These are phyloP conservation scores for Aspergillus felis DNA, from an alignment of 2,329 filamentous ascomycete genomes.

Conservation along the genomic window DNA sequence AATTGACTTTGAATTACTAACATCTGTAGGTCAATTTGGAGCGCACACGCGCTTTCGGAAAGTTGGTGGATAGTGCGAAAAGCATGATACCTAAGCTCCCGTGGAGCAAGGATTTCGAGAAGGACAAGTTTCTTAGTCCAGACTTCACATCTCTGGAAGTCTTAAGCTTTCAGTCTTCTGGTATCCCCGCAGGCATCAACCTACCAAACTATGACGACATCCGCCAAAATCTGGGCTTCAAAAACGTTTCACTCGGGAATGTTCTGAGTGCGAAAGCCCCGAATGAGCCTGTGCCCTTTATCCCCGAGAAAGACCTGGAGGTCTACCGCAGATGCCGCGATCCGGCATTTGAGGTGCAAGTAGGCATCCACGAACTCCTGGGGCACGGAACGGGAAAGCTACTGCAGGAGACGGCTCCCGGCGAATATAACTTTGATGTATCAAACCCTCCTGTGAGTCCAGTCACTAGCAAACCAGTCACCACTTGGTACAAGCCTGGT, in stretches of 20 bases:
- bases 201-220: slow-evolving; percentile 58
- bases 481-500: slow-evolving; percentile 88
- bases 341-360: slow-evolving; percentile 87
- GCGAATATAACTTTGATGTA: slow-evolving; percentile 83
- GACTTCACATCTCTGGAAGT: slow-evolving; percentile 96
- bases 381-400: slow-evolving; percentile 93
- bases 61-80: slow-evolving; percentile 76
- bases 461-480: slow-evolving; percentile 70
- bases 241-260: slow-evolving; percentile 81
- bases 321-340: slow-evolving; percentile 82
- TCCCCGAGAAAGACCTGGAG: slow-evolving; percentile 70
- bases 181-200: slow-evolving; percentile 59
- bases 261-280: slow-evolving; percentile 87
- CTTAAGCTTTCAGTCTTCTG: slow-evolving; percentile 68
- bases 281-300: slow-evolving; percentile 89
- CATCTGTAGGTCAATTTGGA: slow-evolving; percentile 68
- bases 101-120: slow-evolving; percentile 86
- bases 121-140: slow-evolving; percentile 90
- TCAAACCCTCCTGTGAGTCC: slow-evolving; percentile 78
- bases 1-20: slow-evolving; percentile 28
- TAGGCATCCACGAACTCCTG: slow-evolving; percentile 85
- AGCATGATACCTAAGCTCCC: slow-evolving; percentile 83
- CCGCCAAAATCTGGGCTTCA: slow-evolving; percentile 61
- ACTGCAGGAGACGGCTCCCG: slow-evolving; percentile 79
- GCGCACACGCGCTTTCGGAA: slow-evolving; percentile 80